Evolutionary conservation across 345 rosid genomes (phyloP), one percentile per base, ranked within the genome.

Genomic region (Euphorbia lathyris): DNA sequence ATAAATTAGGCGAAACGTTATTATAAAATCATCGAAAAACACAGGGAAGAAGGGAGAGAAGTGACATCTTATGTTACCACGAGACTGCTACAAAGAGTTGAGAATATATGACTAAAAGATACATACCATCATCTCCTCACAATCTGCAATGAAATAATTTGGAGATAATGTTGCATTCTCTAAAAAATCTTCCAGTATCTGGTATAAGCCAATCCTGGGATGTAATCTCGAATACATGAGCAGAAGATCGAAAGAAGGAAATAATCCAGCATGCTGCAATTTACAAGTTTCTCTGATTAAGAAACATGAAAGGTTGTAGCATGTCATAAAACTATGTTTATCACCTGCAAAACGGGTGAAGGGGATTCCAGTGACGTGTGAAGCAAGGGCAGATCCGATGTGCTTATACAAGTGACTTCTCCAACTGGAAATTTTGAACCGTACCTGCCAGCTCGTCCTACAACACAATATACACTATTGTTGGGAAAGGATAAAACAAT

Each of bases 401-500:
- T 74, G 57, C 76, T 40, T 64, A 89, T 82, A 80, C 98, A 94
- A 58, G 98, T 94, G 72, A 94, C 98, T 78, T 94, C 91, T 56
- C 98, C 98, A n/a, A 77, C 75, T 61, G 96, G 96, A 77, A 81
- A 94, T 59, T 89, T 86, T 70, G 98, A 93, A 50, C 87, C 88
- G 67, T 89, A 93, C 79, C 98, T 82, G 68, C 97, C 98, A 36
- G 96, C 96, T 85, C 98, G 86, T 77, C 98, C 98, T 89, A 72
- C 58, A 43, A 69, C 19, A 64, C 3, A 40, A 63, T 23, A 5
- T 63, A 11, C 10, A 40, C 19, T 40, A 26, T 13, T 64, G 25
- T 58, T 30, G 65, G 38, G 29, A 45, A 45, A 19, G 19, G 22
- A 58, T 29, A 29, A 42, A 53, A 69, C 14, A 40, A 9, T 40